A percentile compares a stretch with the other conserved stretches of the same genome.
phyloP scores from a whole-genome alignment of 345 rosid genomes.

The Syzygium jambos region DNA sequence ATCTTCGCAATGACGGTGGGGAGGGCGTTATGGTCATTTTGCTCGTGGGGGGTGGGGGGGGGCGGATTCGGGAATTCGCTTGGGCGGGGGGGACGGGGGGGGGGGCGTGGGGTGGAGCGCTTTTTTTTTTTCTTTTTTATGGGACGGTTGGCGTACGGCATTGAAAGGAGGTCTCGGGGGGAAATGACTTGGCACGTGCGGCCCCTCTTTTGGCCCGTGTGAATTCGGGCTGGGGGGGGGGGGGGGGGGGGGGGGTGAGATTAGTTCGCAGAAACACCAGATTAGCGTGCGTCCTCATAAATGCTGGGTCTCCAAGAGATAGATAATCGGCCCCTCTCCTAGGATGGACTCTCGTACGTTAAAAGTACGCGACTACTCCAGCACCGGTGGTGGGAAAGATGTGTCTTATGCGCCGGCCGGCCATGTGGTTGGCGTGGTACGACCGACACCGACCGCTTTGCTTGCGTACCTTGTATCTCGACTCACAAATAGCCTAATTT shows the following conservation, averaged over 20 bases:
- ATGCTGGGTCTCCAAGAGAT: neutral
- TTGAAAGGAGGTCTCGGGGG: neutral
- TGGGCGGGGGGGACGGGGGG: neutral
- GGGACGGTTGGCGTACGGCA: neutral
- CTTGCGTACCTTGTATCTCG: neutral
- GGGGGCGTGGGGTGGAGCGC: neutral
- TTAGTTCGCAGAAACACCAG: too few relatives aligned
- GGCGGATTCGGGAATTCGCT: neutral
- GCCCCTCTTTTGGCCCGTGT: neutral
- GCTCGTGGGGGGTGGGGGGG: too few relatives aligned
- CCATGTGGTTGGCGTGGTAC: too few relatives aligned
- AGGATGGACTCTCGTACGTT: neutral
- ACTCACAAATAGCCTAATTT: rapidly evolving
- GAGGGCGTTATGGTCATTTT: neutral
- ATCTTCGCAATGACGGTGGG: neutral
- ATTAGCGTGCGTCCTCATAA: too few relatives aligned
- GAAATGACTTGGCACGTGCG: neutral
- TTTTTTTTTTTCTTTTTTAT: neutral
- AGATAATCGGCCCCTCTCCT: too few relatives aligned
- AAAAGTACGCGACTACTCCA: neutral
- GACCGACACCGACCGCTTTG: neutral
- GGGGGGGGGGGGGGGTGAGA: too few relatives aligned
- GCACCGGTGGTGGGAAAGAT: neutral
- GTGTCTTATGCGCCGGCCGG: rapidly evolving
- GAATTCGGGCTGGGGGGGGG: neutral